Evolutionary conservation across 1,139 yeast species (phyloP).

Genomic region (Geotrichum histeridarum): DNA sequence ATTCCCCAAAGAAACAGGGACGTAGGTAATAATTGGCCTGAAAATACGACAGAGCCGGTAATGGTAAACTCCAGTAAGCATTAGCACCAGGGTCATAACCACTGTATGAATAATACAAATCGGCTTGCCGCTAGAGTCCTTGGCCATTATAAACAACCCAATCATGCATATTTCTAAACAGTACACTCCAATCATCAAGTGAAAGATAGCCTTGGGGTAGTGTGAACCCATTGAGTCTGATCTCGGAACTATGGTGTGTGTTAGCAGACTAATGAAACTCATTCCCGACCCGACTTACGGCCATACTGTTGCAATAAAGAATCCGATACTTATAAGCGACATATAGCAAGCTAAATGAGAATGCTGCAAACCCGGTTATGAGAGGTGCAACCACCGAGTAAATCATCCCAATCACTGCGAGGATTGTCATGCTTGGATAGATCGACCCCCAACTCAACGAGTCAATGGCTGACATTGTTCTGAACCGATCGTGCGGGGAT

Average conservation of each 20-base stretch:
- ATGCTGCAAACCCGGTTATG: conserved; percentile 56
- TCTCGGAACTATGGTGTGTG: conserved; percentile 32
- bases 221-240: conserved; percentile 67
- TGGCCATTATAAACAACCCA: conserved; percentile 64
- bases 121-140: conserved; percentile 41
- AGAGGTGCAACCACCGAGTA: conserved; percentile 76
- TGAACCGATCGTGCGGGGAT: conserved; percentile 58
- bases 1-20: conserved; percentile 17
- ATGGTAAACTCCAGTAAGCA: conserved; percentile 20
- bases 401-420: conserved; percentile 70
- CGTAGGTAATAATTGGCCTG: conserved; percentile 17
- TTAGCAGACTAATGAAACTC: conserved; percentile 7
- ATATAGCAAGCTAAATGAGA: conserved; percentile 54
- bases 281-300: neutral
- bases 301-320: conserved; percentile 45
- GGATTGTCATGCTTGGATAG: conserved; percentile 69
- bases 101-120: conserved; percentile 25
- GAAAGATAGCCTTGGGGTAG: conserved; percentile 70
- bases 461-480: conserved; percentile 44
- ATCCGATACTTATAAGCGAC: conserved; percentile 60
- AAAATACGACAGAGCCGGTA: conserved; percentile 16
- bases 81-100: conserved; percentile 18
- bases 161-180: conserved; percentile 71
- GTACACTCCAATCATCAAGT: conserved; percentile 72
- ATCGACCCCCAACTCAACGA: conserved; percentile 68